Base-by-base conservation (phyloP, 208 protist species). In the Crithidia brevicula region DNA sequence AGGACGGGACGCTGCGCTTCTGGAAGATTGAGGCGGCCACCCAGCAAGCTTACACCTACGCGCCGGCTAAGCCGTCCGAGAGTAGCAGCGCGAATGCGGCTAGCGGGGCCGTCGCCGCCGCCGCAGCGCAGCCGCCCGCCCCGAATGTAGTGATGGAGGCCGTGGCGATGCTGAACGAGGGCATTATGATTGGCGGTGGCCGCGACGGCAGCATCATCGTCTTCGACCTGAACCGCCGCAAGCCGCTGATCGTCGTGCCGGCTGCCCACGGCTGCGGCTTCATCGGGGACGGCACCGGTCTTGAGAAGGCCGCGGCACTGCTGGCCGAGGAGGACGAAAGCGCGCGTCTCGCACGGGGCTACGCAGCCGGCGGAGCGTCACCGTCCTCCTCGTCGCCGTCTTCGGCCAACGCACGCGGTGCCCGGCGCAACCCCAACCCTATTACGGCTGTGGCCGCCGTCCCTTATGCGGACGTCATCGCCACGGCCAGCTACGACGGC, bases 11-110 rank as follows among this genome's bases (percentile, higher is more conserved):
- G 52, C 91, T 96, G 87, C 92, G 92, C 38, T 93, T 90, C 52
- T 97, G 90, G 88, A 93, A 93, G 63, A 73, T 94, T 30, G 90
- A 95, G 40, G 89, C 85, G 11, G 92, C 88, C 7, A 96, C 92
- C 59, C 88, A 94, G 76, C 86, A 93, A 72, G 75, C 61, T 34
- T 94, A 82, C 79, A 54, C 42, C 25, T 92, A 87, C 72, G 22
- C 73, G 1, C 66, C 72, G 20, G 27, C 60, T 18, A 63, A 59
- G 27, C 45, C 52, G 27, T 16, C 51, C 7, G 57, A 66, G 20
- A 20, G n/a, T n/a, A n/a, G 51, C 11, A 15, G 31, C 7, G 23
- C 23, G 22, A 22, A 43, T 33, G 18, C 13, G 10, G 22, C 36
- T 3, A 15, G 11, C 23, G 31, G n/a, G n/a, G n/a, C n/a, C n/a